Percentiles rank a stretch among this genome's conserved stretches.
Evolutionary conservation across 805 yeast species (phyloP).

Genomic region (Candida namnaoensis): DNA sequence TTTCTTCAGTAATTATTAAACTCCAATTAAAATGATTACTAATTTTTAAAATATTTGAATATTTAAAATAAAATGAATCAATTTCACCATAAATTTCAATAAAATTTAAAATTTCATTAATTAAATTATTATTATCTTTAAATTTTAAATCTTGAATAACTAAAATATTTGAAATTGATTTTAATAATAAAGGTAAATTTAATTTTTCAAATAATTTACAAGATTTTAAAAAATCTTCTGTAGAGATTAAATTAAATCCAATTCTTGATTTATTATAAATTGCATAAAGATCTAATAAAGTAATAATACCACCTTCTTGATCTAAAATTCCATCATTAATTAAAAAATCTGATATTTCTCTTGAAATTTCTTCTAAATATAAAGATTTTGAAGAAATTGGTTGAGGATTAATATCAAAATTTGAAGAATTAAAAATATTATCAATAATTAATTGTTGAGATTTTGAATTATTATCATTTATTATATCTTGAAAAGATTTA

Average conservation of each 20-base stretch:
- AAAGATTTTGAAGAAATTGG: conserved; percentile 22
- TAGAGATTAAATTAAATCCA: conserved; percentile 59
- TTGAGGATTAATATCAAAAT: not conserved
- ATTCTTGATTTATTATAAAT: conserved; percentile 58
- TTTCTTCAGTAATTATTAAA: conserved; percentile 54
- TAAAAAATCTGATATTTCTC: conserved; percentile 73
- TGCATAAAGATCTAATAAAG: conserved; percentile 55
- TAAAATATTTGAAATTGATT: conserved; percentile 25
- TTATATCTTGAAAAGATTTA: conserved; percentile 23
- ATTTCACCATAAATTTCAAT: conserved; percentile 21
- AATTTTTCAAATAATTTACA: conserved; percentile 47
- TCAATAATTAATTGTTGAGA: conserved; percentile 3
- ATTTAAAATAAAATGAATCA: conserved; percentile 14
- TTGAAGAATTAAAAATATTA: too few relatives aligned
- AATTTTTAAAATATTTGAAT: conserved; percentile 15
- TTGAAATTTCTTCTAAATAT: conserved; percentile 61
- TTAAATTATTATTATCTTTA: conserved; percentile 22
- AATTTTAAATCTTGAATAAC: conserved; percentile 33
- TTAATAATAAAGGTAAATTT: conserved; percentile 45
- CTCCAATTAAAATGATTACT: conserved; percentile 50
- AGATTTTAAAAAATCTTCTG: conserved; percentile 58
- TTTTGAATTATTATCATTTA: conserved; percentile 6
- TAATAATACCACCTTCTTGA: conserved; percentile 48
- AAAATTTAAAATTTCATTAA: conserved; percentile 16
- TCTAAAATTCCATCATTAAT: conserved; percentile 33